Conservation (phyloP, 2,329 filamentous ascomycete species). For the Colletotrichum sp. region DNA sequence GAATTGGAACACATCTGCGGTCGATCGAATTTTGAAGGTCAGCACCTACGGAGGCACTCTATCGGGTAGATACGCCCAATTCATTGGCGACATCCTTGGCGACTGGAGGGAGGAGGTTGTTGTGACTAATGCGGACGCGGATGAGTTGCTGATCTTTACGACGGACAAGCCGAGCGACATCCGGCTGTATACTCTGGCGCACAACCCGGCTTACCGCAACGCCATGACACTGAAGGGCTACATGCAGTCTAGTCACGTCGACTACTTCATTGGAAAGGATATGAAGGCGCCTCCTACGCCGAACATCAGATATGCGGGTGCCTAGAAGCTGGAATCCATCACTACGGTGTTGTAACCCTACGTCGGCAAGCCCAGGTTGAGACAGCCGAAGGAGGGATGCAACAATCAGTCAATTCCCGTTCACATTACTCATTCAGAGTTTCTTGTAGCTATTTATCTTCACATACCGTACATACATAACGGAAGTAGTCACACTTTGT, state of each 20-base stretch:
- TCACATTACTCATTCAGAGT: neutral
- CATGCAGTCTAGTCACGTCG: constrained; percentile 25
- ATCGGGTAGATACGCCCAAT: constrained; percentile 15
- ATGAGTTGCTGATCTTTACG: constrained; percentile 26
- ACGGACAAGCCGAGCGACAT: constrained; percentile 23
- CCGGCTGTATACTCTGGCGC: constrained; percentile 26
- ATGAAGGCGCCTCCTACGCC: constrained; percentile 23
- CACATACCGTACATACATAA: neutral
- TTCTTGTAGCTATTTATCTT: neutral
- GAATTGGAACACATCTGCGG: constrained; percentile 4
- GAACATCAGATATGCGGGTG: constrained; percentile 3
- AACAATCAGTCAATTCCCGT: neutral
- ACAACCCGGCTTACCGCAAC: constrained; percentile 30
- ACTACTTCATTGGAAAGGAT: constrained; percentile 25
- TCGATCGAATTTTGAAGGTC: neutral
- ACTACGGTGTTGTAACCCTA: rapidly evolving
- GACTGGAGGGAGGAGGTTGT: constrained; percentile 29
- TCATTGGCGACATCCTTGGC: constrained; percentile 24
- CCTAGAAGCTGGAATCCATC: rapidly evolving
- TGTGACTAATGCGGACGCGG: constrained; percentile 16
- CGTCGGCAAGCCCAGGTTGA: neutral
- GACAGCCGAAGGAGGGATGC: neutral
- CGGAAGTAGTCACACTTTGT: neutral
- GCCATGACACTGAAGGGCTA: constrained; percentile 29
- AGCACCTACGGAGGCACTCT: constrained; percentile 3